Evolutionary conservation across 225 moss, liverwort and hornwort genomes (phyloP), one percentile per base, ranked within the genome.

Genomic region (Polytrichum commune): DNA sequence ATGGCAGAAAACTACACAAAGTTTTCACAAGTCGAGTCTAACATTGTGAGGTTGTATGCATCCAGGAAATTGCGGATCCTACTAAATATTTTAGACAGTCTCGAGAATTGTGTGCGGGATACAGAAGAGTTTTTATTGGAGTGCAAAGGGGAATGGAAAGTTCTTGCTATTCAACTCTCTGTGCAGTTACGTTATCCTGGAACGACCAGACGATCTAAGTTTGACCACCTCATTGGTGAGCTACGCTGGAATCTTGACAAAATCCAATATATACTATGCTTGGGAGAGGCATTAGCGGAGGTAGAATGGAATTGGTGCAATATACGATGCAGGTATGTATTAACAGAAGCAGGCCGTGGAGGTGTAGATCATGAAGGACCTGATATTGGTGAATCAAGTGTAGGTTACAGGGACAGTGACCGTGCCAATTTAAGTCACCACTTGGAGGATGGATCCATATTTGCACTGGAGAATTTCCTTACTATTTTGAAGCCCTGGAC

Each of bases 151-250:
- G 30, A 54, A 19, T 79, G 74, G 74, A 0, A 19, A 9, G 26
- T 24, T 32, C 33, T 79, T 74, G 74, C 58, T 0, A 70, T 74
- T 54, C 38, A 27, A 54, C 4, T 79, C 1, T 74, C 66, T 74
- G 53, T 66, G 8, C 65, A 54, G n/a, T 61, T 2, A 8, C 7
- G 7, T 32, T 7, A 54, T 0, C 1, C 65, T 20, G 30, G 3
- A 30, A 69, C 7, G 25, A 54, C 30, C 27, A 55, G 7, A 19
- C 18, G 0, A 5, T 54, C 74, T 20, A 74, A 55, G 60, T 79
- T 74, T n/a, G 79, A 69, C 74, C n/a, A 70, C 53, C 65, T 74
- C 33, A 5, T 66, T 10, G 35, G 74, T 29, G 79, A 79, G 61
- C 29, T 74, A 0, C 19, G 7, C 16, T 74, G 79, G 79, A 74